Conservation (phyloP, 2,329 filamentous ascomycete genomes). For the Ceratocystis harringtonii region DNA sequence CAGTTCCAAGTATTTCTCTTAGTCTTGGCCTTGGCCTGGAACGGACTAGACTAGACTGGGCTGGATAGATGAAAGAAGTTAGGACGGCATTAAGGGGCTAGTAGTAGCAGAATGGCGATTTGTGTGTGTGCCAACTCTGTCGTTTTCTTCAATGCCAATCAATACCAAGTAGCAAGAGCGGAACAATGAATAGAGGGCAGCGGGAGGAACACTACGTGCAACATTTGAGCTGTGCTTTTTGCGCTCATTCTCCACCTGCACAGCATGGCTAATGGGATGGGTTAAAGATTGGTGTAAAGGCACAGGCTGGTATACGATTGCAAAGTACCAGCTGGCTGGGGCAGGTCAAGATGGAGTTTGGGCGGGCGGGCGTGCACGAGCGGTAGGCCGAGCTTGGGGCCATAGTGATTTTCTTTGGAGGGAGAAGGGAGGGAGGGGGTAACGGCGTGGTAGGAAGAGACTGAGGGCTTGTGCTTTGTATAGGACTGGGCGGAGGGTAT, state of each 20-base stretch:
- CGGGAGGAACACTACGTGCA: neutral
- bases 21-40: no score
- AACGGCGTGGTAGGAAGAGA: neutral
- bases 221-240: neutral
- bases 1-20: no score
- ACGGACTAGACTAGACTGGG: no score
- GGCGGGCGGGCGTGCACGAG: neutral
- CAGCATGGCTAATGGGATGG: neutral
- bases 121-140: neutral
- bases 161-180: neutral
- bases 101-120: neutral
- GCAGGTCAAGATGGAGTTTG: neutral
- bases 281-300: neutral
- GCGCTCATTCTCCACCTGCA: neutral
- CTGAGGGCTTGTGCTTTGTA: neutral
- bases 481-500: neutral
- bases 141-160: neutral
- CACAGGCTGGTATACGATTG: neutral
- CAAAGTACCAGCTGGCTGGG: neutral
- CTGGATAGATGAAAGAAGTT: no score
- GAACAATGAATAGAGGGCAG: neutral
- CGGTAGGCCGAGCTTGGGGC: neutral
- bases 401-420: neutral
- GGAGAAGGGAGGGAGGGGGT: neutral
- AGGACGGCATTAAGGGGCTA: no score